A percentile compares a stretch with the other conserved stretches of the same genome.
phyloP scores from a whole-genome alignment of 2,329 filamentous ascomycete genomes.

The Colletotrichum cereale region DNA sequence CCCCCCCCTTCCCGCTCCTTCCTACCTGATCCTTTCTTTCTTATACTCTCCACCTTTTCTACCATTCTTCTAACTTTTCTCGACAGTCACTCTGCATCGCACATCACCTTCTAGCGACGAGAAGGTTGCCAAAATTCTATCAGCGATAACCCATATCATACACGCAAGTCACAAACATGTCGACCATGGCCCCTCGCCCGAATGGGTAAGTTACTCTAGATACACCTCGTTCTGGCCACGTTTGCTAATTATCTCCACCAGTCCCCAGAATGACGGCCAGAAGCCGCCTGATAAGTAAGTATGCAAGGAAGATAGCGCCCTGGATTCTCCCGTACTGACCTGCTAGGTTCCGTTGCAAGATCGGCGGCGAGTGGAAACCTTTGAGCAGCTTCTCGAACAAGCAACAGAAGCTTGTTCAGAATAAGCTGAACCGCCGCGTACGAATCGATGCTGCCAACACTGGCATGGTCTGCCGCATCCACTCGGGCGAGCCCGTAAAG shows the following conservation, averaged over 20 bases:
- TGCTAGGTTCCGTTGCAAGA: conserved; percentile 50
- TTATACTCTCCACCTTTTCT: too few species aligned
- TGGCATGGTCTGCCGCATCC: conserved; percentile 54
- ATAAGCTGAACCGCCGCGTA: conserved; percentile 32
- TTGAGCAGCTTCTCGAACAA: conserved; percentile 49
- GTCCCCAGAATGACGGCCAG: conserved; percentile 12
- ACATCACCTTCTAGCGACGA: background rate
- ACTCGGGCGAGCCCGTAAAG: conserved; percentile 43
- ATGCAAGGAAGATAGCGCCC: too few species aligned
- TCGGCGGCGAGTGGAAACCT: conserved; percentile 53
- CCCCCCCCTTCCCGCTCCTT: background rate
- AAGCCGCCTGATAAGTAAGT: conserved; percentile 31
- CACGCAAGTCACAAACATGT: background rate
- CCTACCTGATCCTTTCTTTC: too few species aligned
- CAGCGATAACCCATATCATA: too few species aligned
- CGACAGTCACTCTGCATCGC: background rate
- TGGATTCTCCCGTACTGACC: conserved; percentile 8
- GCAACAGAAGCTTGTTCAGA: conserved; percentile 47
- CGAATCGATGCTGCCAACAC: conserved; percentile 47
- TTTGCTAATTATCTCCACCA: background rate
- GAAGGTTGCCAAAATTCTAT: background rate
- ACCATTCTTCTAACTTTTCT: background rate
- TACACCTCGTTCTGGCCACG: background rate
- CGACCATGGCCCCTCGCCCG: conserved; percentile 1
- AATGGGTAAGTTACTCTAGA: conserved; percentile 16